Evolutionary conservation across 352 stramenopile genomes (phyloP).

Genomic region (Ophiocytium majus): DNA sequence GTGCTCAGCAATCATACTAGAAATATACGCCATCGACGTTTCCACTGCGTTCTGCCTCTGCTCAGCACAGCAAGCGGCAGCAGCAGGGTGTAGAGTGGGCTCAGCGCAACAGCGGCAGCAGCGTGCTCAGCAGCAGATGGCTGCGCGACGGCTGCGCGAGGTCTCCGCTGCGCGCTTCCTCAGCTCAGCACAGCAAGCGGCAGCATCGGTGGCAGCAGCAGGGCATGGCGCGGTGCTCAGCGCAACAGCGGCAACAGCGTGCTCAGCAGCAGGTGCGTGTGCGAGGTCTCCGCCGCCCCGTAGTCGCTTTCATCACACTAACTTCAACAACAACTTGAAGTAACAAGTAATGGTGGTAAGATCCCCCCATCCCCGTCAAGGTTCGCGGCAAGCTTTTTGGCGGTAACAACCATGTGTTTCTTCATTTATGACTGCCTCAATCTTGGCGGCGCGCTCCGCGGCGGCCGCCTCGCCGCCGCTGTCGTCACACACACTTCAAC

Average conservation of each 20-base stretch:
- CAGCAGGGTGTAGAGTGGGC: neutral
- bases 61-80: neutral
- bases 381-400: conserved; percentile 31
- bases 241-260: neutral
- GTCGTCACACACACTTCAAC: too few relatives aligned
- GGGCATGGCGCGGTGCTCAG: neutral
- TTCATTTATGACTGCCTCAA: conserved; percentile 25
- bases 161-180: neutral
- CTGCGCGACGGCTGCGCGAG: neutral
- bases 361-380: neutral
- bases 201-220: neutral
- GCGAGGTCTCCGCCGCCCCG: neutral
- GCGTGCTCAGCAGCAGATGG: neutral
- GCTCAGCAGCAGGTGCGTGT: neutral
- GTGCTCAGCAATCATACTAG: neutral
- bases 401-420: neutral
- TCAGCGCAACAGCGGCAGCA: neutral
- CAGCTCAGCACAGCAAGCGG: neutral
- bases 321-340: too few relatives aligned
- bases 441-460: neutral
- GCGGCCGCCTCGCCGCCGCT: neutral
- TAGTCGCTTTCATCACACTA: too few relatives aligned
- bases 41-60: neutral
- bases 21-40: too few relatives aligned
- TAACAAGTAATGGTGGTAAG: too few relatives aligned